Base-by-base conservation (phyloP, 305 asterid species). In the Withania somnifera region DNA sequence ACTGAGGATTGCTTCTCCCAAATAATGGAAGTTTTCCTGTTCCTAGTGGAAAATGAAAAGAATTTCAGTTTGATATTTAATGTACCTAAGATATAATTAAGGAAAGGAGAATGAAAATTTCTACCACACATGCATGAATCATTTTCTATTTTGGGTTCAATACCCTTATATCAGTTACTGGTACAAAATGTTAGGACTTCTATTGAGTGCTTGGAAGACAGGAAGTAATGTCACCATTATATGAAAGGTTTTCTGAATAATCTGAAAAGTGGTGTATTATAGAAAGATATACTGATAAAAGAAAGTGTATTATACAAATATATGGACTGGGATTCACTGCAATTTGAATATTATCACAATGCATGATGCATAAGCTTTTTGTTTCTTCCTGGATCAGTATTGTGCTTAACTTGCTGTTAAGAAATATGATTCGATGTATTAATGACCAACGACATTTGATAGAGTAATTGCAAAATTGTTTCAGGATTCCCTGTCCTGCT, bases 331-430 rank as follows among this genome's bases (percentile, higher is more conserved):
- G 24, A 24, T 47, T 73, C 40, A 47, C 79, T 73, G 28, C 14
- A 47, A 47, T 73, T 73, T 24, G 42, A 47, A 73, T 24, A 47
- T 73, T 73, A 14, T 47, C 79, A 24, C 17, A 45, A 47, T 15
- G 36, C 38, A 73, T 47, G 79, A 73, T 73, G 79, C 79, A 47
- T 4, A 47, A n/a, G 60, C 60, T 22, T 45, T 71, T 73, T 2
- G 42, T 73, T 73, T 73, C 42, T 73, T 40, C 79, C 79, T 73
- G 79, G 13, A 47, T 73, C 79, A 26, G 79, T 47, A 45, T 73
- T 71, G 58, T 71, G 58, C 58, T 24, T 24, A 4, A 14, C 40
- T 45, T 71, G 58, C 40, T 71, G 40, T 13, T 71, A 22, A 45
- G 58, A 71, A 45, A 22, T 71, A 50, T 71, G 79, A 71, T 71